Base-by-base conservation (phyloP, 2,329 filamentous ascomycete genomes). In the Hymenoscyphus linearis region DNA sequence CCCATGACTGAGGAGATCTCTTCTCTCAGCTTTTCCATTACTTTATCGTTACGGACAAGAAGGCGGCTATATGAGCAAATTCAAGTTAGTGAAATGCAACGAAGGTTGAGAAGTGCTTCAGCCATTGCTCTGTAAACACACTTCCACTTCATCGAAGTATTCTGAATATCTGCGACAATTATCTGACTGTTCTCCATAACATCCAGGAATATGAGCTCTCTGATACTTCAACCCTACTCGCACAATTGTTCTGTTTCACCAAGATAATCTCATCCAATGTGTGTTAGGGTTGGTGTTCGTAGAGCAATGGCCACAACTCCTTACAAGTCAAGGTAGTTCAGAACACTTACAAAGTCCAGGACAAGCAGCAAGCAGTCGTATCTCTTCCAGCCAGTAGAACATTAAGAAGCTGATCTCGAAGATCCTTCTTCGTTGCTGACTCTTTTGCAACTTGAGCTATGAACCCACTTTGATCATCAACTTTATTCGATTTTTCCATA, bases 311-410 rank as follows among this genome's bases (percentile, higher is more conserved):
- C n/a, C 16, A n/a, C 2, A 40, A 16, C 37, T 18, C 3, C n/a
- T n/a, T n/a, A n/a, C n/a, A n/a, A n/a, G n/a, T n/a, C n/a, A n/a
- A n/a, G n/a, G n/a, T n/a, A 26, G 31, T 56, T 55, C 27, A 44
- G 16, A 35, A 60, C 2, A 58, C 56, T 55, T 35, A 62, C 60
- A 83, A 80, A 16, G 55, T 57, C 55, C 55, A 57, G 27, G 55
- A 57, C 26, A 57, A 34, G 13, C 36, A 75, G 37, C 74, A 74
- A 2, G 80, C 81, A 0, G 81, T 85, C 0, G 82, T 85, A 63
- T 86, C 83, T 9, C 82, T 75, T 0, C 82, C 82, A 0, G 82
- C 83, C 1, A 83, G 72, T 54, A 85, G 77, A 61, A 84, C 78
- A 59, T 77, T 77, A 34, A 82, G 71, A 12, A 80, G 57, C 58